A percentile compares a stretch with the other conserved stretches of the same genome.
These are phyloP conservation scores for Dipodascus albidus DNA, from an alignment of 805 yeast genomes.

Conservation along the genomic window DNA sequence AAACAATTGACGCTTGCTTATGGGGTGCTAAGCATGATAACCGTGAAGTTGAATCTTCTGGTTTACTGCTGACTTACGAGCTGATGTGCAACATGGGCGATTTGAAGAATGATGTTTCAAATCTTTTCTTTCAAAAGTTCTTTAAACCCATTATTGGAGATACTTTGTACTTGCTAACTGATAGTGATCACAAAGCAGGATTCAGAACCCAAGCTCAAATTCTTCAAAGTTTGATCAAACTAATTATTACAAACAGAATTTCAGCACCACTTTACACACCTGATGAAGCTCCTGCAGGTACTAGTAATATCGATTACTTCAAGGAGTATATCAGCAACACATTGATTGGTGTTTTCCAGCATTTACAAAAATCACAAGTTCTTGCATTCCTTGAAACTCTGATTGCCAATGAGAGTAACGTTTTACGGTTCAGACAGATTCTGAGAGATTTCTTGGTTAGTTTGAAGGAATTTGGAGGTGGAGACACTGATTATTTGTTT, in stretches of 20 bases:
- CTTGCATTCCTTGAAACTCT: slow-evolving; percentile 66
- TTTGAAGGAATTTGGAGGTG: slow-evolving; percentile 88
- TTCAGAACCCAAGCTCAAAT: slow-evolving; percentile 80
- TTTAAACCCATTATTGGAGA: slow-evolving; percentile 85
- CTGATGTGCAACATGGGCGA: slow-evolving; percentile 75
- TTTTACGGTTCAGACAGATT: slow-evolving; percentile 61
- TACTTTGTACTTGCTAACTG: slow-evolving; percentile 86
- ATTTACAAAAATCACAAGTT: slow-evolving; percentile 74
- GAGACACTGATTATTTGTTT: slow-evolving; percentile 79
- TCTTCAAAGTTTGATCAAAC: slow-evolving; percentile 68
- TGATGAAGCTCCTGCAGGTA: slow-evolving; percentile 78
- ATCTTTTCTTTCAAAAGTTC: slow-evolving; percentile 79
- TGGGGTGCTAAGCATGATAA: slow-evolving; percentile 99
- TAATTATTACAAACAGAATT: slow-evolving; percentile 69
- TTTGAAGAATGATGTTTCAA: slow-evolving; percentile 57
- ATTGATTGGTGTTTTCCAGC: slow-evolving; percentile 84
- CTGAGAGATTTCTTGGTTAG: slow-evolving; percentile 94
- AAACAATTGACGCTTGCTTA: slow-evolving; percentile 83
- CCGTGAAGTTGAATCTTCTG: slow-evolving; percentile 91
- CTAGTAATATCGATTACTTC: slow-evolving; percentile 67
- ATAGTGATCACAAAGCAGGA: slow-evolving; percentile 96
- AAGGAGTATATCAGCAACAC: slow-evolving; percentile 73
- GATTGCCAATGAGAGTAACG: slow-evolving; percentile 53
- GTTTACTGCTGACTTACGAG: slow-evolving; percentile 74
- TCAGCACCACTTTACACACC: slow-evolving; percentile 65